Evolutionary conservation across 1,284 basidiomycete genomes (phyloP), one percentile per base, ranked within the genome.

Genomic region (Kalmanozyma brasiliensis): DNA sequence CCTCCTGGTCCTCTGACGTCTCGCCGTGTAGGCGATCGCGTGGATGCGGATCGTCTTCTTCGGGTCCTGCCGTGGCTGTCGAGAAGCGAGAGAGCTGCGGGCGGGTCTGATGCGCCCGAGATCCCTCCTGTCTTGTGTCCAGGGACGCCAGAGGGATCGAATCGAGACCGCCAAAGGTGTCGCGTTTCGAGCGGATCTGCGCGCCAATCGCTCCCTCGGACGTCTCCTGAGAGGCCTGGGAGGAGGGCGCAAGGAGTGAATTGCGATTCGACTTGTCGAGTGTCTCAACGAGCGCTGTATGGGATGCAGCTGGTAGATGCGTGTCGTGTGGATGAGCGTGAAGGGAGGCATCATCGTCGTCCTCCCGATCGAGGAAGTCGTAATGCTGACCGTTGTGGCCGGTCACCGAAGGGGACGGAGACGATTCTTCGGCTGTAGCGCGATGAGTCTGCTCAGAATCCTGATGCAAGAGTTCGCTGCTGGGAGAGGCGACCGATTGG

Each of bases 111-210:
- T 35, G 9, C 14, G 36, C 40, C 24, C 19, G 17, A 13, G n/a
- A 16, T 38, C 29, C 43, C 26, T 17, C 46, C 36, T 52, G 20
- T 32, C 41, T 29, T 8, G 51, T 13, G 23, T 11, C 29, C 10
- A 17, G 24, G 2, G 33, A 11, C n/a, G 49, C 41, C 20, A 53
- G 19, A 24, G 51, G 42, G 13, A 55, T 46, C 14, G 59, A 34
- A 10, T 53, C 55, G 2, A 63, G 42, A 36, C 66, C 60, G 23
- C 60, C 60, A 37, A 69, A 69, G 14, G 66, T 69, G 48, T 56
- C 66, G 23, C 60, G 66, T 14, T 40, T 52, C 23, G 38, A 29
- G 29, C 44, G 34, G 8, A 52, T 40, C 20, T 53, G n/a, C 17
- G 48, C 26, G 8, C 26, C 43, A 9, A 43, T 38, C n/a, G n/a